Conservation (phyloP, 768 basidiomycete species). For the Phlebiopsis gigantea region DNA sequence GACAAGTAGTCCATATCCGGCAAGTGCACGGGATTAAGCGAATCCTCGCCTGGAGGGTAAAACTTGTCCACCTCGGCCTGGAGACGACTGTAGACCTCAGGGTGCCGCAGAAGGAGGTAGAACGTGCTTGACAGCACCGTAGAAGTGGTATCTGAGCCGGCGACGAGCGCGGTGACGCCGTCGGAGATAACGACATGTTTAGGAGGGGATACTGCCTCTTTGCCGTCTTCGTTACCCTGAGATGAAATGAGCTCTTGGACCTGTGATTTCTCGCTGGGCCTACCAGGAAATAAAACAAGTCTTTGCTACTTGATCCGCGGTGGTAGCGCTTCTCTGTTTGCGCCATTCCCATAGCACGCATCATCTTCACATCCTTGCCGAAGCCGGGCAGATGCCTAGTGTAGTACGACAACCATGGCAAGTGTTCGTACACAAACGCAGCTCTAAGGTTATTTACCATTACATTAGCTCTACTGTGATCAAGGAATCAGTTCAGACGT, state of each 20-base stretch:
- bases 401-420: constrained; percentile 6
- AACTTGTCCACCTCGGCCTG: constrained; percentile 36
- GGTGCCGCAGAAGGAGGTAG: constrained; percentile 30
- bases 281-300: constrained; percentile 41
- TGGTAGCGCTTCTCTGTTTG: constrained; percentile 2
- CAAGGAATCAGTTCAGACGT: background rate
- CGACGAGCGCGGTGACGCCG: constrained; percentile 36
- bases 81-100: constrained; percentile 29
- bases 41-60: constrained; percentile 31
- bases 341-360: background rate
- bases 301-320: constrained; percentile 34
- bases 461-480: background rate
- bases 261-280: background rate
- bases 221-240: constrained; percentile 37
- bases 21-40: constrained; percentile 9
- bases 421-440: constrained; percentile 3
- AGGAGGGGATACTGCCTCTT: constrained; percentile 30
- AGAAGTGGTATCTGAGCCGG: constrained; percentile 42
- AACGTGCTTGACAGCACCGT: constrained; percentile 31
- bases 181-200: constrained; percentile 34
- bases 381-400: background rate
- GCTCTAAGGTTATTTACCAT: background rate
- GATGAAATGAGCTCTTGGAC: background rate
- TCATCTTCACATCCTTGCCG: background rate
- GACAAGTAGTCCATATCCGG: constrained; percentile 19